Evolutionary conservation across 257 asterid genomes (phyloP), one percentile per base, ranked within the genome.

Genomic region (Solanum neorickii): DNA sequence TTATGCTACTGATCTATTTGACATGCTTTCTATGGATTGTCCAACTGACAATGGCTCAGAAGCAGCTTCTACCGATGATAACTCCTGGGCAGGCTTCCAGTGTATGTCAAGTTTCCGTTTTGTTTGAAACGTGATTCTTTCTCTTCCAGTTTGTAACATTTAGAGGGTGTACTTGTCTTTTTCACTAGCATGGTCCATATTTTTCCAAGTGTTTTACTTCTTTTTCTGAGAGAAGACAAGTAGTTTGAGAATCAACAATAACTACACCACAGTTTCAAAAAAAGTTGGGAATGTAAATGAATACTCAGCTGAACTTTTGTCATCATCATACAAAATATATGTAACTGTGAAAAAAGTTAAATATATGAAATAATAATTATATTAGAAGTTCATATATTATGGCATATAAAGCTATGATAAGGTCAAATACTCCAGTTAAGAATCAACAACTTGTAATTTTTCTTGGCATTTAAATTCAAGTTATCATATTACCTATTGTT

Each of bases 41-140:
- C 88, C 97, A 83, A 92, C 83, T 89, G 98, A 92, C 89, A 92
- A 89, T 90, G 92, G 92, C 84, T 85, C 93, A 12, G 94, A 66
- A 83, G 93, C 92, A 87, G 88, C 91, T 65, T 90, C 97, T 84
- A 91, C 92, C 35, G 99, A 95, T 83, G 99, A 96, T 83, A 92
- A 90, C 91, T 14, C 92, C 69, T 96, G 99, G 99, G 98, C 97
- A 84, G 98, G 98, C 87, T 97, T 96, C 89, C 99, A 96, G 92
- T 92, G 99, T 96, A 96, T 33, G 98, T 92, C 75, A 87, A 84
- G 83, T 66, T 42, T 83, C 60, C 20, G 7, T 68, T 83, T 88
- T 87, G 23, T 49, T 87, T 74, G 65, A 52, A 80, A 59, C 44
- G 25, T 82, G 18, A 39, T 23, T 16, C 14, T 72, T 82, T 70